Percentiles rank a stretch among this genome's conserved stretches.
These are phyloP conservation scores for Fusarium liriodendri DNA, from an alignment of 2,329 filamentous ascomycete species.

Conservation along the genomic window DNA sequence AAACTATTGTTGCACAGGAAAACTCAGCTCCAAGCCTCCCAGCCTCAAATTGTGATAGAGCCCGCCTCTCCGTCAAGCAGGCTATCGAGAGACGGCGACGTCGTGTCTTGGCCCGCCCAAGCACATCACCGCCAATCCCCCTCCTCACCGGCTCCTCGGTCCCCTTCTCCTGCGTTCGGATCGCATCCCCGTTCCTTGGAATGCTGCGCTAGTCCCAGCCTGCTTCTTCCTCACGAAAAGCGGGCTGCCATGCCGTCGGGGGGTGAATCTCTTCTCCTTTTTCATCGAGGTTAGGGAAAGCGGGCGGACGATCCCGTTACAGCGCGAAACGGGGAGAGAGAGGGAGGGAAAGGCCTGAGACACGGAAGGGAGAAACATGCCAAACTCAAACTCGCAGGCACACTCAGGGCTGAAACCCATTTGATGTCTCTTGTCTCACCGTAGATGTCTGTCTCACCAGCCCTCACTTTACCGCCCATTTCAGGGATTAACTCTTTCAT, in stretches of 20 bases:
- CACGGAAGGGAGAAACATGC: slow-evolving; percentile 33
- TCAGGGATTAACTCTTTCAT: not conserved
- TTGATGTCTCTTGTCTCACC: slow-evolving; percentile 23
- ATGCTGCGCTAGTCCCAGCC: slow-evolving; percentile 24
- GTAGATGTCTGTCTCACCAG: slow-evolving; percentile 25
- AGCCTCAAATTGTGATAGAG: slow-evolving; percentile 17
- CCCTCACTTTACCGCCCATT: slow-evolving; percentile 15
- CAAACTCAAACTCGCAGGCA: slow-evolving; percentile 10
- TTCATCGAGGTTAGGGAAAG: not conserved
- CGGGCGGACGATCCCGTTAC: slow-evolving; percentile 14
- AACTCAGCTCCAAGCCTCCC: slow-evolving; percentile 23
- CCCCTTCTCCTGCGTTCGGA: slow-evolving; percentile 25
- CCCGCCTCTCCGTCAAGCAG: not conserved
- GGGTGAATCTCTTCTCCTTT: slow-evolving; percentile 14
- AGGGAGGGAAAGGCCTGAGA: slow-evolving; percentile 14
- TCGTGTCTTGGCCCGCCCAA: not conserved
- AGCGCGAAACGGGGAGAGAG: not conserved
- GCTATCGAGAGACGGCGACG: not conserved
- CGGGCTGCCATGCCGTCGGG: not conserved
- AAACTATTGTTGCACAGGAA: slow-evolving; percentile 3
- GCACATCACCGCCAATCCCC: slow-evolving; percentile 16
- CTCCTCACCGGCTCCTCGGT: slow-evolving; percentile 13
- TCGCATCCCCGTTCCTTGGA: slow-evolving; percentile 29
- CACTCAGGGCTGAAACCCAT: slow-evolving; percentile 2
- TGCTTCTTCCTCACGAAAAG: not conserved